Base-by-base conservation (phyloP, 2,329 filamentous ascomycete species). In the Aspergillus sp. region DNA sequence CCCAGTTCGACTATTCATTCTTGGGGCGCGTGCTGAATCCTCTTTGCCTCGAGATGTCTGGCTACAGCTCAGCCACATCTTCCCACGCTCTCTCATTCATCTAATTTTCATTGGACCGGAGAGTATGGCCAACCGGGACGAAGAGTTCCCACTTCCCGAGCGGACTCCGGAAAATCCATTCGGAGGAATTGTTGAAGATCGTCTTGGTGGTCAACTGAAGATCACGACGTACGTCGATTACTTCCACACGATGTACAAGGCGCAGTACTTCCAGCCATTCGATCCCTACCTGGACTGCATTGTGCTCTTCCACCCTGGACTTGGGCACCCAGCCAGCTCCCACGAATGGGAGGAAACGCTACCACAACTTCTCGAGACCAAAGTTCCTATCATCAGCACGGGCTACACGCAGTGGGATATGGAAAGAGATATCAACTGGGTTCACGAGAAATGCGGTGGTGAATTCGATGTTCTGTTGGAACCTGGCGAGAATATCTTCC, bases 201-300 rank as follows among this genome's bases (percentile, higher is more conserved):
- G 91, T 41, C 78, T 98, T 7, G 88, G 86, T 62, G 83, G 86
- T 43, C 85, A 86, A 53, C 83, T 97, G 81, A 98, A 98, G 74
- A 95, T 98, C 60, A 93, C 86, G 65, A 98, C 94, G 0, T 95
- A 90, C 60, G 91, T 97, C 40, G 93, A 98, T 57, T 96, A 98
- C 72, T 98, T 94, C 73, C 91, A 98, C 69, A 97, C 88, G 2
- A 81, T 98, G 56, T 91, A 98, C 71, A 82, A 90, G 64, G 87
- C 91, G 0, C 86, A 89, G 38, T 80, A 90, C 62, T 98, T 97
- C 71, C 82, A 87, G 45, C 93, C 94, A 0, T 96, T 94, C 63
- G 93, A 98, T 63, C 93, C 93, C 1, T 98, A 98, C 72, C 95
- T 98, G 66, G 93, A 98, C 73, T 93, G 88, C 67, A 95, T 98